These are phyloP conservation scores for Pythium pectinolyticum DNA, from an alignment of 352 stramenopile genomes.

Conservation along the genomic window DNA sequence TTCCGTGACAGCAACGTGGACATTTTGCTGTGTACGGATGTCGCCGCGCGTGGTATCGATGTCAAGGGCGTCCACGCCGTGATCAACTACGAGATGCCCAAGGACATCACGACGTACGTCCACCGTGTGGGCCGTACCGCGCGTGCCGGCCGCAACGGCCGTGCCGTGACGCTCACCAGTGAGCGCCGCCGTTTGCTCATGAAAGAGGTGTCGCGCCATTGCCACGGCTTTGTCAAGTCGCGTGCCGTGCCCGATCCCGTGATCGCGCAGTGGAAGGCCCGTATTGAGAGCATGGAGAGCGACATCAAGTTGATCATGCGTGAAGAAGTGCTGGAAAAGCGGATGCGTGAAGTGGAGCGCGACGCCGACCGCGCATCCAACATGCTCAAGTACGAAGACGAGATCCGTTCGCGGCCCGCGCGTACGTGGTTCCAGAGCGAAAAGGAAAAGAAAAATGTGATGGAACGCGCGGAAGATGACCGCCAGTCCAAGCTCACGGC, in stretches of 20 bases:
- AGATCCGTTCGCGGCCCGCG: slow-evolving; percentile 85
- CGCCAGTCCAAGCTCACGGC: slow-evolving; percentile 43
- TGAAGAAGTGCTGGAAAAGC: slow-evolving; percentile 88
- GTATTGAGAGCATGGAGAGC: slow-evolving; percentile 79
- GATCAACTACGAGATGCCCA: slow-evolving; percentile 99
- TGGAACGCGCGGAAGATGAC: slow-evolving; percentile 66
- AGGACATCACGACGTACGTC: slow-evolving; percentile 97
- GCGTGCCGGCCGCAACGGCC: slow-evolving; percentile 93
- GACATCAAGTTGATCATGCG: slow-evolving; percentile 83
- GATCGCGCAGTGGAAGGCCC: slow-evolving; percentile 85
- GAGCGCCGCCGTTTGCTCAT: slow-evolving; percentile 91
- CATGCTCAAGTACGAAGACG: slow-evolving; percentile 88
- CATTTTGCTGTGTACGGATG: slow-evolving; percentile 97
- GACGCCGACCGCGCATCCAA: slow-evolving; percentile 90
- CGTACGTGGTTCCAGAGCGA: slow-evolving; percentile 93
- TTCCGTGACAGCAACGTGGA: slow-evolving; percentile 95
- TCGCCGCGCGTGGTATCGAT: slow-evolving; percentile 98
- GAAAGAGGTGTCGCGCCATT: slow-evolving; percentile 92
- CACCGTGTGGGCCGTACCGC: slow-evolving; percentile 98
- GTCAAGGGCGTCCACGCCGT: slow-evolving; percentile 97
- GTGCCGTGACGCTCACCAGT: slow-evolving; percentile 88
- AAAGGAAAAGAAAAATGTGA: slow-evolving; percentile 86
- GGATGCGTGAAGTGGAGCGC: slow-evolving; percentile 88
- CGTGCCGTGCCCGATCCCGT: slow-evolving; percentile 86
- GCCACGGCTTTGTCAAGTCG: slow-evolving; percentile 89